Base-by-base conservation (phyloP, 768 basidiomycete genomes). In the Obba rivulosa region DNA sequence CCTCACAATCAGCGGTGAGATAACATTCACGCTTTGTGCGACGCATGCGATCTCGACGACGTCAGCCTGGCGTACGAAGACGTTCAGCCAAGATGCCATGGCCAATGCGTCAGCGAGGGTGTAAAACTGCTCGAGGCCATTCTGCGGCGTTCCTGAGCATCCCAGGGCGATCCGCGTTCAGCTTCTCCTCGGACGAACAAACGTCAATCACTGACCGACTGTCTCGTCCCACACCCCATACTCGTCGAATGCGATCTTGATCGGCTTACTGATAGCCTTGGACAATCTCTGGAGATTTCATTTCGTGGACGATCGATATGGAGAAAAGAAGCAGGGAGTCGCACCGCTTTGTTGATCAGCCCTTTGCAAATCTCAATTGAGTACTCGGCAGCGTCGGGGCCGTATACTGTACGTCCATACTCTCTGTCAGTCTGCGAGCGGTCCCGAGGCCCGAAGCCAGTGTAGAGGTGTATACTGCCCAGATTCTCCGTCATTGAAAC, bases 1-100 rank as follows among this genome's bases (percentile, higher is more conserved):
- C 73, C 11, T 57, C 8, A 53, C 55, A 10, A 61, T 54, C 17
- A 59, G 50, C 16, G 75, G 72, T 5, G 71, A 76, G 21, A 75
- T 74, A 38, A 77, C 74, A 49, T 76, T 76, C 23, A 76, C 70
- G 9, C 61, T 74, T 69, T 83, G 81, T 3, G 81, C 79, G 39
- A 81, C 73, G 56, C 80, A 81, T 1, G 80, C 80, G 41, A 81
- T 78, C 51, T 77, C 76, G 38, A 81, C 75, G 7, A 79, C 66
- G 54, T 79, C 76, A 4, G 78, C 76, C 43, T 83, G 77, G 16
- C 80, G 69, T 5, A 81, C 71, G 51, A 83, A 77, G 4, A 80
- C 74, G 56, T 81, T 81, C 45, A 83, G 62, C 79, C 80, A 83
- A 8, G 77, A 67, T 2, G 76, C 77, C 43, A 83, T 78, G 16